A percentile compares a stretch with the other conserved stretches of the same genome.
Conservation (phyloP, 2,329 filamentous ascomycete species). For the Diaporthe sp. region DNA sequence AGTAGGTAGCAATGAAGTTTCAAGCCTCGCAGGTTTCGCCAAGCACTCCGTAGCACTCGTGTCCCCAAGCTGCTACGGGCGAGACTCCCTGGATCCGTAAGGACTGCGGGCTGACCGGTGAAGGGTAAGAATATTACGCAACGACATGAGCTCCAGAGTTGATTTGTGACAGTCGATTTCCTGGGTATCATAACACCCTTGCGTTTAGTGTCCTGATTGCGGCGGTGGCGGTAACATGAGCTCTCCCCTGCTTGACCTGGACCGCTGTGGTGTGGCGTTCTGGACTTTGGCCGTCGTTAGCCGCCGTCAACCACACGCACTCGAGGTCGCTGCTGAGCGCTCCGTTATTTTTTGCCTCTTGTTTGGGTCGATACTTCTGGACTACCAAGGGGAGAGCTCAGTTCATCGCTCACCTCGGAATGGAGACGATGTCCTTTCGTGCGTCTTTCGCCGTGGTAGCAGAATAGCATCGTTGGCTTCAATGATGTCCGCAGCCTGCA, state of each 20-base stretch:
- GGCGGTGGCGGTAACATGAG: neutral
- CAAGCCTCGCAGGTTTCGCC: neutral
- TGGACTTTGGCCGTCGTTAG: neutral
- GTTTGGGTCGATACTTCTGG: neutral
- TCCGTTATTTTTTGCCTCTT: neutral
- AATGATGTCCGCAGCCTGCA: neutral
- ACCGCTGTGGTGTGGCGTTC: neutral
- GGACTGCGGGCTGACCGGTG: neutral
- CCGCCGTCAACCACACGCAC: constrained; percentile 4
- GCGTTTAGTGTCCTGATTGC: neutral
- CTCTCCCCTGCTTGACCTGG: neutral
- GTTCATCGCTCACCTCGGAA: too few species aligned
- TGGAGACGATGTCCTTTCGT: neutral
- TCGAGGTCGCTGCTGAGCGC: neutral
- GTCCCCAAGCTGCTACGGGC: neutral
- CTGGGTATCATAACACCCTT: neutral
- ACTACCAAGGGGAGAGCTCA: neutral
- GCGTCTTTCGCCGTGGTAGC: neutral
- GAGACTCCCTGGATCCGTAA: neutral
- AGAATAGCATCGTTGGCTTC: neutral
- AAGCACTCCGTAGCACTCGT: neutral
- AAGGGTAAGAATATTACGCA: constrained; percentile 3
- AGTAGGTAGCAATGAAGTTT: neutral
- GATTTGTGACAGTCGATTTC: neutral
- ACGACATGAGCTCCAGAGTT: neutral